phyloP scores from a whole-genome alignment of 495 filamentous ascomycete species.

The Neurospora pannonica region DNA sequence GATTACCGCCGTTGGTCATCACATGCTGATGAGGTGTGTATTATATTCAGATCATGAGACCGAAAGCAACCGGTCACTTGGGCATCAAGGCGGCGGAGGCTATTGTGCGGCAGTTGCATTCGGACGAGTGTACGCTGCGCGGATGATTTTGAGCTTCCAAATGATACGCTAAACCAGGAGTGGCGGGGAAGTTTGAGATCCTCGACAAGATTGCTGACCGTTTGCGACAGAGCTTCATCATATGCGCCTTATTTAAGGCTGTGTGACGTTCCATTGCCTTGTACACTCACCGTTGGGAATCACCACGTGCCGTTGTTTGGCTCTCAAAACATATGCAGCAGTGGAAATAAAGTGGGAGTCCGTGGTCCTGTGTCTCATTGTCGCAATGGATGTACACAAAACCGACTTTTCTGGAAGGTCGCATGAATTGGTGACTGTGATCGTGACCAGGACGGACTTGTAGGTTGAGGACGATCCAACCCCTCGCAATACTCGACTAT shows the following conservation, averaged over 20 bases:
- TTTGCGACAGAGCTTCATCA: background rate
- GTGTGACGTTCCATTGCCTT: background rate
- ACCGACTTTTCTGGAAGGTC: background rate
- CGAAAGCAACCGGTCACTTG: background rate
- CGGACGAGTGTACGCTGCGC: background rate
- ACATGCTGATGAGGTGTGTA: background rate
- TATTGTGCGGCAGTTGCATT: background rate
- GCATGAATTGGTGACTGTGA: background rate
- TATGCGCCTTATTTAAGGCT: background rate
- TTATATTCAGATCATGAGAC: background rate
- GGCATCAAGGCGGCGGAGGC: background rate
- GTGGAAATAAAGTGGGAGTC: background rate
- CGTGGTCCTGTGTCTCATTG: background rate
- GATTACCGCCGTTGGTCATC: background rate
- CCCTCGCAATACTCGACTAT: background rate
- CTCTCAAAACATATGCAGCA: background rate
- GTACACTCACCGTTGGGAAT: background rate
- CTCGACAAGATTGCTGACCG: background rate
- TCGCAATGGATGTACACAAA: background rate
- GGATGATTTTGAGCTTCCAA: background rate
- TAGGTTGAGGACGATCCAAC: background rate
- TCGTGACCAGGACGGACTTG: background rate
- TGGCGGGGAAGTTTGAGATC: background rate
- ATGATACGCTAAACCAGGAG: background rate
- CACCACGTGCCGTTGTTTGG: constrained; percentile 4